phyloP scores from a whole-genome alignment of 2,329 filamentous ascomycete species.

The Botrytis galanthina region DNA sequence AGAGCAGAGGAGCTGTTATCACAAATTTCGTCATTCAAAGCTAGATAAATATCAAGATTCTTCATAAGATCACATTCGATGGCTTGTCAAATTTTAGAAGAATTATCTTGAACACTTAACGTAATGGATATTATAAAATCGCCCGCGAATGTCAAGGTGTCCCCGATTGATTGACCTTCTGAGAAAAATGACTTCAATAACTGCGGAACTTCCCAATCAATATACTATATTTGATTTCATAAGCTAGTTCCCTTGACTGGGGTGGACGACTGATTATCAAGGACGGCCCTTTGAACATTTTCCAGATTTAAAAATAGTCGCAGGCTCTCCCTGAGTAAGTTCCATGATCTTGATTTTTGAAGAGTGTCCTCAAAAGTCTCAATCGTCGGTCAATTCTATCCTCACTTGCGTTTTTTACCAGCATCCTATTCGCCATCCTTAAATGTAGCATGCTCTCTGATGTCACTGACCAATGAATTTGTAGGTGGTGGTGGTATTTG shows the following conservation, averaged over 20 bases:
- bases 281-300: background rate
- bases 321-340: too few species aligned
- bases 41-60: background rate
- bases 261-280: background rate
- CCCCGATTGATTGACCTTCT: background rate
- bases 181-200: too few species aligned
- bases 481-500: background rate
- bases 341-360: too few species aligned
- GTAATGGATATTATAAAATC: background rate
- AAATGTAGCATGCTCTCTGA: background rate
- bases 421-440: background rate
- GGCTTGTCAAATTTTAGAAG: background rate
- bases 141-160: background rate
- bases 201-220: background rate
- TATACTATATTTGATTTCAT: background rate
- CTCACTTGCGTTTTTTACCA: too few species aligned
- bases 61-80: background rate
- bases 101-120: background rate
- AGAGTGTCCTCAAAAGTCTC: too few species aligned
- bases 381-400: too few species aligned
- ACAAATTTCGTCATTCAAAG: background rate
- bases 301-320: background rate
- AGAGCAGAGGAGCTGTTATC: background rate
- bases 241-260: background rate
- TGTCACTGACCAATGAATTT: background rate